phyloP scores from a whole-genome alignment of 371 early-diverging fungal species.

The Syncephalis fuscata region DNA sequence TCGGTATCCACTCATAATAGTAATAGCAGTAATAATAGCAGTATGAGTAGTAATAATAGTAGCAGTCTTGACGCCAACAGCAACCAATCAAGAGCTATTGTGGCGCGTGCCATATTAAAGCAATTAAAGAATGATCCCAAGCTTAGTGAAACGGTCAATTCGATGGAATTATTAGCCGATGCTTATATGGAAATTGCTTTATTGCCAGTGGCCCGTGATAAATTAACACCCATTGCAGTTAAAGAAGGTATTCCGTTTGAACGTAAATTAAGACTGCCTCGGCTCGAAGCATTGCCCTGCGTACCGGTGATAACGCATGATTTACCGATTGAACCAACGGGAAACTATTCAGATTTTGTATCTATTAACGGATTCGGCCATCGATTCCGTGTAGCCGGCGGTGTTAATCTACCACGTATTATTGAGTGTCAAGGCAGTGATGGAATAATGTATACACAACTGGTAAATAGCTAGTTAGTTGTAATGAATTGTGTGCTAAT shows the following conservation, averaged over 20 bases:
- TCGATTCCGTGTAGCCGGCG: background rate
- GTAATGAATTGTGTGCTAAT: constrained; percentile 1
- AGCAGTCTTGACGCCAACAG: background rate
- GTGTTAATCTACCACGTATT: background rate
- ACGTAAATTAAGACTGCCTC: background rate
- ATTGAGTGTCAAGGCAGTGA: constrained; percentile 1
- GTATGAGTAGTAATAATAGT: background rate
- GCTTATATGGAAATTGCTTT: background rate
- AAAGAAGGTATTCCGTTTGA: background rate
- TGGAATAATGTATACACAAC: background rate
- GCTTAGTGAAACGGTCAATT: background rate
- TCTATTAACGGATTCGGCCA: background rate
- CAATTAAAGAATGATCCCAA: background rate
- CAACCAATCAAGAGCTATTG: background rate
- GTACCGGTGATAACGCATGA: background rate
- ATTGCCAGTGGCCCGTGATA: background rate
- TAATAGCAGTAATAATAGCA: too few relatives aligned
- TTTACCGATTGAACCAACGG: background rate
- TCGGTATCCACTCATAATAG: background rate
- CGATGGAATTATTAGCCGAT: background rate
- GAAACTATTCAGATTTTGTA: background rate
- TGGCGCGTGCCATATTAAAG: background rate
- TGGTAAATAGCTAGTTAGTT: too few relatives aligned
- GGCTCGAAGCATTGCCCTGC: background rate
- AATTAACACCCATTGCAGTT: background rate